Evolutionary conservation across 768 basidiomycete species (phyloP), one percentile per base, ranked within the genome.

Genomic region (Lactarius trivialis): DNA sequence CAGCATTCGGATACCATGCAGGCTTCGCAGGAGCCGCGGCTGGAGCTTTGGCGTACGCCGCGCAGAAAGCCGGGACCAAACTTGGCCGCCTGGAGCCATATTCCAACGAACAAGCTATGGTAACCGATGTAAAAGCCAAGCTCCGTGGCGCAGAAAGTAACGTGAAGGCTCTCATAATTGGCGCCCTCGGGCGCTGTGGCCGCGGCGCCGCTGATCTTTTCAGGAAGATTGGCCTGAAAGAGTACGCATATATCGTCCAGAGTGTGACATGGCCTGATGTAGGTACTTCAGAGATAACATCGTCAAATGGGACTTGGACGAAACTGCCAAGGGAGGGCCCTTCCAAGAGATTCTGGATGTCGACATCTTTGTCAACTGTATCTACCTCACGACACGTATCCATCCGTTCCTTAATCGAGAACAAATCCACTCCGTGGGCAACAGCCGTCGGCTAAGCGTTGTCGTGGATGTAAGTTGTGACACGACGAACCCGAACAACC

Each of bases 391-490:
- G n/a, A 83, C 86, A 19, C 73, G 79, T 63, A 93, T 96, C 58
- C 92, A 93, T 0, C 77, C 85, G n/a, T 98, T 98, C 74, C 63
- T 97, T 53, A 85, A 85, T 4, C 72, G 76, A 30, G 83, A 89
- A 48, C 83, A 84, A 61, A 88, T 97, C 66, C 74, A 74, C n/a
- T 79, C 79, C 24, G 91, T 89, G 14, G 93, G 94, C 28, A 74
- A 77, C 58, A 68, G 75, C 19, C 81, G 97, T 63, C 79, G 80
- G 60, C 75, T 99, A 63, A 79, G 84, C 26, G 86, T 95, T 32
- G 85, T 98, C 52, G 97, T 98, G 28, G 97, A 99, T 69, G 97
- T 99, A 69, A 96, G 93, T 73, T 99, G 97, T 78, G 97, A 99
- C 74, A 98, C 96, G 26, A 98, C 94, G 58, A 99, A 99, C 74